Conservation (phyloP, 306 rosid species). For the Glycine latifolia region DNA sequence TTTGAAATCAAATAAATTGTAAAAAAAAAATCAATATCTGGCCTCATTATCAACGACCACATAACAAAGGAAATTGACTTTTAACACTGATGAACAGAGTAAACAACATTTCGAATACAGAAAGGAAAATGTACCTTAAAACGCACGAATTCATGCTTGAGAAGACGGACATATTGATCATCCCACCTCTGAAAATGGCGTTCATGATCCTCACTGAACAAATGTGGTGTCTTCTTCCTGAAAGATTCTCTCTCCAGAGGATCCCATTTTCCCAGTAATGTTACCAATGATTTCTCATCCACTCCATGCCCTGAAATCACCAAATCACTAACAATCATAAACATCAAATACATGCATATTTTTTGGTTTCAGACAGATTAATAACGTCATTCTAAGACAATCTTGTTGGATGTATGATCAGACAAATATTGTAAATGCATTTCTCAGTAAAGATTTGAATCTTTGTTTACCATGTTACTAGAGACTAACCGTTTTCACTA, state of each 20-base stretch:
- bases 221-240: conserved; percentile 63
- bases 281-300: conserved; percentile 74
- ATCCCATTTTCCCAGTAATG: conserved; percentile 77
- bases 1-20: neutral
- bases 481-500: too few relatives aligned
- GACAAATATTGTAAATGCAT: too few relatives aligned
- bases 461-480: too few relatives aligned
- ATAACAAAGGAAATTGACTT: neutral
- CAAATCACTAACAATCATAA: neutral
- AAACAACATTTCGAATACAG: neutral
- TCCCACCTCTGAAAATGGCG: conserved; percentile 82
- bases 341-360: neutral
- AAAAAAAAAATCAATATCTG: neutral
- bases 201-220: conserved; percentile 70
- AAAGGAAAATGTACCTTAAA: conserved; percentile 63
- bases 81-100: neutral
- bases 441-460: too few relatives aligned
- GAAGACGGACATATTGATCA: conserved; percentile 62
- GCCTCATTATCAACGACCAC: too few relatives aligned
- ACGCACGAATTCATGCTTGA: conserved; percentile 86
- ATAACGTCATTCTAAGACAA: too few relatives aligned
- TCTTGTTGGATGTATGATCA: too few relatives aligned
- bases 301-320: conserved; percentile 77
- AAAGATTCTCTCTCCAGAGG: conserved; percentile 63
- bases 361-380: too few relatives aligned